Evolutionary conservation across 805 yeast species (phyloP), one percentile per base, ranked within the genome.

Genomic region (Candida ulmi): DNA sequence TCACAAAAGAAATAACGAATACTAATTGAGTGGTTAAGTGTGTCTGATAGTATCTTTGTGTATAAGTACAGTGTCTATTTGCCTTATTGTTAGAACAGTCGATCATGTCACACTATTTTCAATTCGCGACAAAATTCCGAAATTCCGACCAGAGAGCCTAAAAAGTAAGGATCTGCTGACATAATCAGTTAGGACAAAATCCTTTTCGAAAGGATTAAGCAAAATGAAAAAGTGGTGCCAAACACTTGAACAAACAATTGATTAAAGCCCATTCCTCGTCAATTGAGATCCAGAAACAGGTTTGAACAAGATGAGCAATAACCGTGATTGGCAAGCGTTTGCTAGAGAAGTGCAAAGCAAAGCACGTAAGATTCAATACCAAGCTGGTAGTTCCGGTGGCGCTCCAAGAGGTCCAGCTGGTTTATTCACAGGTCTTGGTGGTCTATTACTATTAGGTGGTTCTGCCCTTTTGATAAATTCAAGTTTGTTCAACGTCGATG

Each of bases 401-500:
- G 52, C 55, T 9, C 47, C 56, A 26, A 41, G 30, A 52, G 40
- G 44, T n/a, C 81, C 83, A 39, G 62, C 67, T 23, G 79, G 80
- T 16, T 60, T 76, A 25, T 69, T 80, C 55, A 75, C 80, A 17
- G 88, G 88, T 6, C 51, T 73, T 17, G 84, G 83, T 28, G 85
- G 86, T 3, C 50, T 82, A 17, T 41, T 81, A 2, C 48, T 77
- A 6, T 58, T 81, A 5, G 83, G 80, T 39, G 80, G 76, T 38
- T 81, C 78, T 42, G 74, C 78, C 3, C 37, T 76, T 32, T 57
- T 72, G 19, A 46, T 74, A 29, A 76, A 80, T 50, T 66, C 76
- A 30, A 69, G 88, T 1, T 65, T 83, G 27, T 83, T 80, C 66
- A 83, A 82, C 60, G 99, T 93, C 44, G 98, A 93, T 64, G 99